Conservation (phyloP, 176 grass and related monocot species). For the Zea mays region Zm-B73-REFERENCE-NAM-5.0 NC_050100.1:103400001-103400500, state of each 20-base stretch:
- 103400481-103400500: conserved; percentile 11
- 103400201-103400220: conserved; percentile 7
- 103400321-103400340: background rate
- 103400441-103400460: conserved; percentile 16
- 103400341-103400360: background rate
- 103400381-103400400: background rate
- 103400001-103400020: background rate
- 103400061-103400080: too few relatives aligned
- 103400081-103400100: too few relatives aligned
- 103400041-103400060: too few relatives aligned
- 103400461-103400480: conserved; percentile 8
- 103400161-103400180: conserved; percentile 5
- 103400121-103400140: background rate
- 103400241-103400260: conserved; percentile 34
- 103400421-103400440: background rate
- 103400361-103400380: background rate
- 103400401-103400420: background rate
- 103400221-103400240: conserved; percentile 18
- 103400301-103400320: background rate
- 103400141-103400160: conserved; percentile 30
- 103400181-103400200: conserved; percentile 29
- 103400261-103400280: conserved; percentile 19
- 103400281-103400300: background rate
- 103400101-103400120: background rate
- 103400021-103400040: background rate